phyloP scores from a whole-genome alignment of 805 yeast species.

The Citeromyces nyonsensis region DNA sequence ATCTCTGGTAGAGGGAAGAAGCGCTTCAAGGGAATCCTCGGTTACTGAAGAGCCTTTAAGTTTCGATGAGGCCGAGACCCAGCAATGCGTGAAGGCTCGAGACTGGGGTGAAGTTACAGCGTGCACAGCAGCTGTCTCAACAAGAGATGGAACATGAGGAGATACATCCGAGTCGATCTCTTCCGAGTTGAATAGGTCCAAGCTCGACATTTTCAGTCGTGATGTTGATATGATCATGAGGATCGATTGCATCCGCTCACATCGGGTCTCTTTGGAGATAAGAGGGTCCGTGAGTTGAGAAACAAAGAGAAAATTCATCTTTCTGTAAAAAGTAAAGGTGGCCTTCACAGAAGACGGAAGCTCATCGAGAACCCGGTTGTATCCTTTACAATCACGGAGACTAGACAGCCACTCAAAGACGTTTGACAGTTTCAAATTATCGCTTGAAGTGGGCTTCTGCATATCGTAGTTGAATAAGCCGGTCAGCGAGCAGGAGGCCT shows the following conservation, averaged over 20 bases:
- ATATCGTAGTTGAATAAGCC: slow-evolving; percentile 41
- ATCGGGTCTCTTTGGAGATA: slow-evolving; percentile 43
- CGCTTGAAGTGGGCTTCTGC: slow-evolving; percentile 29
- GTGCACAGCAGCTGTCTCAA: slow-evolving; percentile 65
- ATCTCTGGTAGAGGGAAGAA: neutral
- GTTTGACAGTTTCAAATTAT: slow-evolving; percentile 45
- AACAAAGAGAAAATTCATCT: slow-evolving; percentile 47
- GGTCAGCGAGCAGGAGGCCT: slow-evolving; percentile 38
- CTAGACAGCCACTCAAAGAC: slow-evolving; percentile 57
- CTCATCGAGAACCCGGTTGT: slow-evolving; percentile 18
- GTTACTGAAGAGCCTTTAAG: slow-evolving; percentile 8
- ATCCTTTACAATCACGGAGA: slow-evolving; percentile 22
- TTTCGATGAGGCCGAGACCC: slow-evolving; percentile 43
- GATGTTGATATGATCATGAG: slow-evolving; percentile 50
- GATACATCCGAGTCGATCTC: slow-evolving; percentile 14
- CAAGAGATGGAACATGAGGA: slow-evolving; percentile 62
- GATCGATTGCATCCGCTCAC: slow-evolving; percentile 53
- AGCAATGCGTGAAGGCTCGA: slow-evolving; percentile 47
- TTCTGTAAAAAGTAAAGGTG: slow-evolving; percentile 49
- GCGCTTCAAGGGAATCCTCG: neutral
- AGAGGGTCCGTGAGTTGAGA: slow-evolving; percentile 48
- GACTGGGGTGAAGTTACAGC: slow-evolving; percentile 75
- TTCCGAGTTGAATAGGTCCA: slow-evolving; percentile 23
- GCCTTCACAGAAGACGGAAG: slow-evolving; percentile 61
- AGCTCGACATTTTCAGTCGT: slow-evolving; percentile 48